These are phyloP conservation scores for Hemisphaericaspora xylofermentans DNA, from an alignment of 1,139 yeast species.

Conservation along the genomic window DNA sequence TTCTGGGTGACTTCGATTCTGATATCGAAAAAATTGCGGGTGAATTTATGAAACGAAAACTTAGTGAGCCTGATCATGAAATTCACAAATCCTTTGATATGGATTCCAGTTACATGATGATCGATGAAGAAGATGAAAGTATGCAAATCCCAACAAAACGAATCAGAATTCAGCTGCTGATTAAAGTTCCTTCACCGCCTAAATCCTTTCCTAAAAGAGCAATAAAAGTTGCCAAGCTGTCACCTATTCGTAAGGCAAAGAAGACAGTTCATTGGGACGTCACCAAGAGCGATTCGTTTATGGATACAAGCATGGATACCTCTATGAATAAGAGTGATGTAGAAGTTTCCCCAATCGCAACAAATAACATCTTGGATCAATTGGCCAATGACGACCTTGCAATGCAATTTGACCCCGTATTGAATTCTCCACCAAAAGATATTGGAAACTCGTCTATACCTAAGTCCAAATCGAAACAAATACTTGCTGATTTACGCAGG, in stretches of 20 bases:
- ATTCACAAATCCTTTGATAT: slow-evolving; percentile 1
- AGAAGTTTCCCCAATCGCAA: slow-evolving; percentile 9
- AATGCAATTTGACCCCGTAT: slow-evolving; percentile 28
- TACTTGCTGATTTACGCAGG: neutral
- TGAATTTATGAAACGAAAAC: slow-evolving; percentile 29
- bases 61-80: neutral
- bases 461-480: neutral
- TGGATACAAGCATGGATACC: slow-evolving; percentile 14
- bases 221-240: slow-evolving; percentile 4
- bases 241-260: slow-evolving; percentile 15
- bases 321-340: slow-evolving; percentile 5
- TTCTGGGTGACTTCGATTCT: slow-evolving; percentile 40
- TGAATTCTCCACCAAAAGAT: slow-evolving; percentile 32
- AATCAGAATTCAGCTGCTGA: neutral
- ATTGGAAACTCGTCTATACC: neutral
- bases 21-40: slow-evolving; percentile 32
- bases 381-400: slow-evolving; percentile 25
- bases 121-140: slow-evolving; percentile 6
- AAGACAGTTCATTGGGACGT: slow-evolving; percentile 14
- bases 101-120: slow-evolving; percentile 5
- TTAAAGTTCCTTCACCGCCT: slow-evolving; percentile 1
- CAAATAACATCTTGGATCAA: slow-evolving; percentile 11
- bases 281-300: slow-evolving; percentile 9
- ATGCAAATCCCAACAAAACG: slow-evolving; percentile 8
- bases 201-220: neutral